These are phyloP conservation scores for Plasmodium vinckei DNA, from an alignment of 169 alveolate species.

Conservation along the genomic window DNA sequence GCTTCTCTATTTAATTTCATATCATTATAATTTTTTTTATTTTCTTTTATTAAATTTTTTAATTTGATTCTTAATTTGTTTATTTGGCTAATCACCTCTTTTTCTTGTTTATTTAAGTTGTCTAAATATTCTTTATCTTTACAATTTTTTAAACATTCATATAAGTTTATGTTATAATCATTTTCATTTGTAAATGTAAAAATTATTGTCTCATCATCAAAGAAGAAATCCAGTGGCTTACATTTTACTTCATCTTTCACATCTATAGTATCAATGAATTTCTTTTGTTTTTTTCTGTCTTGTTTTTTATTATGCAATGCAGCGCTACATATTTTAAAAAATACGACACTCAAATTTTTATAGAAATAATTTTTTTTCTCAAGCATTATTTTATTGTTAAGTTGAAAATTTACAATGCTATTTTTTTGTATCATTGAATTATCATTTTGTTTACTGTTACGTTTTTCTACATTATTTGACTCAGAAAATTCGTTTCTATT, in stretches of 20 bases:
- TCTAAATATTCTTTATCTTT: constrained; percentile 6
- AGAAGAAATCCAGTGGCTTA: constrained; percentile 12
- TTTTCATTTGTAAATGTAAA: constrained; percentile 56
- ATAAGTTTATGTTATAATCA: constrained; percentile 1
- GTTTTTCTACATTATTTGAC: no score
- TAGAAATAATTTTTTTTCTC: no score
- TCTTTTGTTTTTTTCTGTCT: constrained; percentile 6
- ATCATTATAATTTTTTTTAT: constrained; percentile 4
- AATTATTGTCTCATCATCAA: constrained; percentile 53
- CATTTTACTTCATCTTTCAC: background rate
- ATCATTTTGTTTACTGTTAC: no score
- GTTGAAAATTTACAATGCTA: no score
- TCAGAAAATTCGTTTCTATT: no score
- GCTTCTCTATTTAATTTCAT: constrained; percentile 20
- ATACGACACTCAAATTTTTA: constrained; percentile 9
- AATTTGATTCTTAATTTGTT: constrained; percentile 13
- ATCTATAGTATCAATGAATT: background rate
- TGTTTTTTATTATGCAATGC: background rate
- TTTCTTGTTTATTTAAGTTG: constrained; percentile 5
- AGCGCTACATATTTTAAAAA: constrained; percentile 12
- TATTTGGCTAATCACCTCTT: constrained; percentile 13
- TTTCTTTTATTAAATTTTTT: constrained; percentile 24
- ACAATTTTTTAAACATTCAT: constrained; percentile 2
- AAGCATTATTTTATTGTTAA: no score
- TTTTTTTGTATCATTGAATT: no score